These are phyloP conservation scores for Zasmidium angulare DNA, from an alignment of 2,329 filamentous ascomycete species.

Conservation along the genomic window DNA sequence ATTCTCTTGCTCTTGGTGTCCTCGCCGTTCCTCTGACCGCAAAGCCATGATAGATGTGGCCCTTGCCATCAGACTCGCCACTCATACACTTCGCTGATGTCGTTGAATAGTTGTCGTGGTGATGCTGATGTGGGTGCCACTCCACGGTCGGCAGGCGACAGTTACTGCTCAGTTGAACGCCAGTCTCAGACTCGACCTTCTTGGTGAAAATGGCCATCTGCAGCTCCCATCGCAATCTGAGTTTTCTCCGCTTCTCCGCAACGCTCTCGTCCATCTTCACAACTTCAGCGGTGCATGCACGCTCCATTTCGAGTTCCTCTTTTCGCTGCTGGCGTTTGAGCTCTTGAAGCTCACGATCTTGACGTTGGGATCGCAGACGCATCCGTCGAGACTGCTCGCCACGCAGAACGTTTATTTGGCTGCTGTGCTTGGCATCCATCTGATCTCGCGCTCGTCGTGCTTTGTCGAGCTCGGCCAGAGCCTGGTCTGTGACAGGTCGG, in stretches of 20 bases:
- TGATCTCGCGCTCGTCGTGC: conserved; percentile 39
- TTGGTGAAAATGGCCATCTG: conserved; percentile 41
- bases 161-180: neutral
- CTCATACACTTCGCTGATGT: neutral
- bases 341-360: conserved; percentile 41
- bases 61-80: neutral
- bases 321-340: conserved; percentile 36
- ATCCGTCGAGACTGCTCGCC: conserved; percentile 45
- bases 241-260: conserved; percentile 33
- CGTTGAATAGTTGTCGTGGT: neutral
- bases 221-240: conserved; percentile 41
- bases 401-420: conserved; percentile 48
- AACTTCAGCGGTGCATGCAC: conserved; percentile 24
- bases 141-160: conserved; percentile 16
- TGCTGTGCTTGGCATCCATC: conserved; percentile 44
- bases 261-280: conserved; percentile 28
- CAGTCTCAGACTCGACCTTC: conserved; percentile 24
- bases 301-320: conserved; percentile 37
- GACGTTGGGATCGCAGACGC: conserved; percentile 37
- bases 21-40: neutral
- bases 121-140: conserved; percentile 7
- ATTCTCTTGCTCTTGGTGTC: neutral
- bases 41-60: neutral
- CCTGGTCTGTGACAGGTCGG: conserved; percentile 45
- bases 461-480: conserved; percentile 44